A percentile compares a stretch with the other conserved stretches of the same genome.
phyloP scores from a whole-genome alignment of 106 monocot genomes.

The Platanthera guangdongensis region DNA sequence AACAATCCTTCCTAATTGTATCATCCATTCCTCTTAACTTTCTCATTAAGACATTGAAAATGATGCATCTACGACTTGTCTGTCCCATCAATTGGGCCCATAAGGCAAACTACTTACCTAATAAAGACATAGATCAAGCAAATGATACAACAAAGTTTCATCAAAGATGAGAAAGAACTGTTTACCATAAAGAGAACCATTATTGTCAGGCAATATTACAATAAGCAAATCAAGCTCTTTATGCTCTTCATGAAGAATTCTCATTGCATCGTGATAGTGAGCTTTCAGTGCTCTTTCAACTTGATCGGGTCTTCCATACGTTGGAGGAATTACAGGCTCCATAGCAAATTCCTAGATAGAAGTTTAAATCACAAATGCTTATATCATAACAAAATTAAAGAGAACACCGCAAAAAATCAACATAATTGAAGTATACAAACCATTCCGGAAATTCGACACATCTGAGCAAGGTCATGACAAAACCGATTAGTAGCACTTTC shows the following conservation, averaged over 20 bases:
- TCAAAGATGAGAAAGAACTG: not conserved
- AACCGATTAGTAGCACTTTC: slow-evolving; percentile 29
- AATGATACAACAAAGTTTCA: not conserved
- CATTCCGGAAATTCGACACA: slow-evolving; percentile 52
- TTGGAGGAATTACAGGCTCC: slow-evolving; percentile 34
- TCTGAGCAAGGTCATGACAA: slow-evolving; percentile 41
- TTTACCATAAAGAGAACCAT: slow-evolving; percentile 70
- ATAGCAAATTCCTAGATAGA: slow-evolving; percentile 38
- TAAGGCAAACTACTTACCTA: not conserved
- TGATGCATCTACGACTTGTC: too few species aligned
- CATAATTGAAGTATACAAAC: slow-evolving; percentile 6
- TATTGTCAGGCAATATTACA: slow-evolving; percentile 59
- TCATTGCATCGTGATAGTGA: slow-evolving; percentile 45
- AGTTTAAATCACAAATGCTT: not conserved
- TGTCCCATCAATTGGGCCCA: not conserved
- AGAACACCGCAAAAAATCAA: not conserved
- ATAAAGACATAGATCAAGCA: not conserved
- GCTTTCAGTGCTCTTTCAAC: slow-evolving; percentile 48
- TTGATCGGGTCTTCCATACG: slow-evolving; percentile 36
- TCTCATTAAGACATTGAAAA: too few species aligned
- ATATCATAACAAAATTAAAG: not conserved
- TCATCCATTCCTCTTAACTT: too few species aligned
- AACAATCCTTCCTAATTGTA: too few species aligned
- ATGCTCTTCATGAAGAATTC: slow-evolving; percentile 17
- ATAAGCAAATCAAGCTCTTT: slow-evolving; percentile 57